Evolutionary conservation across 257 asterid genomes (phyloP).

Genomic region (Striga asiatica): DNA sequence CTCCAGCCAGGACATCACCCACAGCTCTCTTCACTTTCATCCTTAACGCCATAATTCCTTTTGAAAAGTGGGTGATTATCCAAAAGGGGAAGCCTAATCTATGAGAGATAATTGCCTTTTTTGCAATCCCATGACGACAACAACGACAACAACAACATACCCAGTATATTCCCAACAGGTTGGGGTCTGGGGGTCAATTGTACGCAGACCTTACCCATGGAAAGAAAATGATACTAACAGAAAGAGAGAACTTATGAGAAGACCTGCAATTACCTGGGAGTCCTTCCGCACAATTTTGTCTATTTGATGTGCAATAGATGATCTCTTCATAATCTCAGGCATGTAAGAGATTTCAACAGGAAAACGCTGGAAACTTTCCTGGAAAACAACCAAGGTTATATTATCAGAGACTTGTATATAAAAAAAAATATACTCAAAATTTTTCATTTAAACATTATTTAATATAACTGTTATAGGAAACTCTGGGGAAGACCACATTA

Average conservation of each 20-base stretch:
- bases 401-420: neutral
- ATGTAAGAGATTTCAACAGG: conserved; percentile 68
- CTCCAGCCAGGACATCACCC: too few species aligned
- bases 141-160: too few species aligned
- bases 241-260: neutral
- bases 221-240: neutral
- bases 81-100: neutral
- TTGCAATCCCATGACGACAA: neutral
- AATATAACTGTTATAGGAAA: neutral
- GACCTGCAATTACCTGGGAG: conserved; percentile 52
- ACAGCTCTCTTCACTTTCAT: too few species aligned
- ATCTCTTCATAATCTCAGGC: conserved; percentile 75
- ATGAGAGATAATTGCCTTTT: conserved; percentile 4
- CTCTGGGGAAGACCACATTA: neutral
- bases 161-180: too few species aligned
- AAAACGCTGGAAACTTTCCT: conserved; percentile 86
- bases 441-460: neutral
- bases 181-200: too few species aligned
- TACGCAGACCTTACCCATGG: too few species aligned
- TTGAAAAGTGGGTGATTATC: too few species aligned
- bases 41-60: too few species aligned
- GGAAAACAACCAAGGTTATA: conserved; percentile 21
- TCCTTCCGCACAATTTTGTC: conserved; percentile 70
- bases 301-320: conserved; percentile 87
- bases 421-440: neutral